Evolutionary conservation across 176 grass and related monocot species (phyloP), one percentile per base, ranked within the genome.

Genomic region (Elymus sibiricus): DNA sequence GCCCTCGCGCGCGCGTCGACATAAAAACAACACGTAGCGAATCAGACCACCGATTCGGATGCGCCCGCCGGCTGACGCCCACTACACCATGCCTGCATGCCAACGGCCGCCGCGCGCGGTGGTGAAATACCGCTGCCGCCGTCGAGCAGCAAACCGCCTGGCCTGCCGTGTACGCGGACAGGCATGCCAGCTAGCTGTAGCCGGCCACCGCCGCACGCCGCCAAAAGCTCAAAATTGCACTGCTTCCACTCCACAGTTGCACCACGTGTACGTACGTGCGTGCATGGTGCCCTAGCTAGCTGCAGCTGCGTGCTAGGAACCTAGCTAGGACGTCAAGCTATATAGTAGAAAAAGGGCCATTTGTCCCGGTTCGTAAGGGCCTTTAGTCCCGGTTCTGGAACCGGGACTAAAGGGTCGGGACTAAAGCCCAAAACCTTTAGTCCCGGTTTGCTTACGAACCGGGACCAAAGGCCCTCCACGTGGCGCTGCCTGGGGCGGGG

Each of bases 11-110:
- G 7, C 31, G 5, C 66, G 66, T 21, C 19, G 65, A 37, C 34
- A 34, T 15, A 32, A 2, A 64, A 13, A 15, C 62, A 3, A 17
- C 0, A 3, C 7, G 31, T 37, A 38, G 34, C 34, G 35, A 74
- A 46, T 47, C 4, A 74, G 70, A 74, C 70, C 70, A 74, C 70
- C 70, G 70, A 74, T 74, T 74, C 70, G 70, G 70, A 74, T 74
- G 70, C 70, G 11, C 37, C 40, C 68, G 68, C 68, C 68, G 35
- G 68, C 68, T 32, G 9, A 62, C n/a, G n/a, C 59, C n/a, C 59
- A 25, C 59, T n/a, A 25, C 58, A 25, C 58, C 58, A 61, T 61
- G 58, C 58, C 3, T 25, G 58, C 58, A 56, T 56, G 53, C 11
- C 47, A 6, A 1, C 15, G 47, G 46, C 53, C 19, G 16, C 53